Evolutionary conservation across 805 yeast species (phyloP), one percentile per base, ranked within the genome.

Genomic region (Kuraishia capsulata): DNA sequence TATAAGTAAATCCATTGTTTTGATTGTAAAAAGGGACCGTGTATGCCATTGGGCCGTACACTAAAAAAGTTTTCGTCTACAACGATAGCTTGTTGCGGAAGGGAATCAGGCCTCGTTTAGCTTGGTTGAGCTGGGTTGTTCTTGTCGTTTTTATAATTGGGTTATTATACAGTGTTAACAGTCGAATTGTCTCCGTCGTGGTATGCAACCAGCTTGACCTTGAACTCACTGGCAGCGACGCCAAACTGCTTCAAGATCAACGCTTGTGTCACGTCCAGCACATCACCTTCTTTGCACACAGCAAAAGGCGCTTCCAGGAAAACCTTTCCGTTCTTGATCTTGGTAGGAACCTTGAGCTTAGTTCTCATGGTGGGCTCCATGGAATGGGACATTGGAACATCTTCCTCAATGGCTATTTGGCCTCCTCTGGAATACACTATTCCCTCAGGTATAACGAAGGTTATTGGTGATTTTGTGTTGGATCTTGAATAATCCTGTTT

Each of bases 351-450:
- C 56, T 90, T 89, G 48, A 78, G 78, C 56, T 83, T 83, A 61
- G 78, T 84, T 69, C 98, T 82, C 54, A 92, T 62, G 30, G 95
- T 86, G 52, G 88, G 86, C 62, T 92, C 98, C 64, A 94, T 72
- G 4, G 97, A 87, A 58, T 92, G 98, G 10, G 94, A 81, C 84
- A 92, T 80, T 50, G 97, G 96, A 17, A 92, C 88, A 60, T 92
- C 99, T 47, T 92, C 97, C 55, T 88, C 97, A 19, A 58, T 63
- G 23, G 96, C 71, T 37, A 89, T 66, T 62, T 86, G 94, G 18
- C 98, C 98, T 52, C 96, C 99, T 57, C 96, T 81, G 17, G 97
- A 85, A 60, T 87, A 89, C 6, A 92, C 81, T 38, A 87, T 72
- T 35, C 99, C 99, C 43, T 71, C 87, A 21, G 98, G 97, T 40